Percentiles rank a stretch among this genome's conserved stretches.
These are phyloP conservation scores for Fusarium mundagurra DNA, from an alignment of 2,329 filamentous ascomycete genomes.

Conservation along the genomic window DNA sequence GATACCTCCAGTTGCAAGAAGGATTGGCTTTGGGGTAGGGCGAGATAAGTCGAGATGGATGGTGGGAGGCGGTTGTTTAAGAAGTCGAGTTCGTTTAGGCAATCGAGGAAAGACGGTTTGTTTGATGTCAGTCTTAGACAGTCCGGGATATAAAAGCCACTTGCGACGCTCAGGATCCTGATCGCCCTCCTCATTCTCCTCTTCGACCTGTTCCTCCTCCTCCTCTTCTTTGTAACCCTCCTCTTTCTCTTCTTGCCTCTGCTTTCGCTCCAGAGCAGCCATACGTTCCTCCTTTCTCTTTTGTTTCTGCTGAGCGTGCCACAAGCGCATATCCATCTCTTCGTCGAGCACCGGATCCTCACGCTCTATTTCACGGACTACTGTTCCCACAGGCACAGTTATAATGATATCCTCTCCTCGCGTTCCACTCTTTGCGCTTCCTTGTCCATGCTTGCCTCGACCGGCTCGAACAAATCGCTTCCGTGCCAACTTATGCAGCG, in stretches of 20 bases:
- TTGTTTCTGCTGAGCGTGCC: slow-evolving; percentile 47
- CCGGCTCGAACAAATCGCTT: slow-evolving; percentile 78
- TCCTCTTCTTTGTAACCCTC: slow-evolving; percentile 31
- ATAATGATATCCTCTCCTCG: slow-evolving; percentile 89
- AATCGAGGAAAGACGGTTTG: slow-evolving; percentile 61
- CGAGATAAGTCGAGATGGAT: slow-evolving; percentile 77
- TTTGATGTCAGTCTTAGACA: slow-evolving; percentile 74
- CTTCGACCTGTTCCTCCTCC: slow-evolving; percentile 29
- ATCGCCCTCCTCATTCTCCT: slow-evolving; percentile 53
- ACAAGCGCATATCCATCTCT: slow-evolving; percentile 48
- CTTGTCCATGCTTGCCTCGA: slow-evolving; percentile 80
- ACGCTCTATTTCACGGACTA: slow-evolving; percentile 83
- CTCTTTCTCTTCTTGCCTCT: slow-evolving; percentile 30
- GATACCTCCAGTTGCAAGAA: slow-evolving; percentile 87
- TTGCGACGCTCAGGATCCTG: slow-evolving; percentile 69
- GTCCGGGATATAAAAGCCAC: slow-evolving; percentile 87
- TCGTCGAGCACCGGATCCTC: slow-evolving; percentile 81
- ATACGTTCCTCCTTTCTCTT: slow-evolving; percentile 44
- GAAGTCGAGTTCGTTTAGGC: slow-evolving; percentile 61
- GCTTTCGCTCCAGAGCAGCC: slow-evolving; percentile 49
- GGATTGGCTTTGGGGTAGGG: slow-evolving; percentile 83
- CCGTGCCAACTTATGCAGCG: slow-evolving; percentile 88
- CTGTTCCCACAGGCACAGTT: slow-evolving; percentile 90
- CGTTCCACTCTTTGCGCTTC: slow-evolving; percentile 76
- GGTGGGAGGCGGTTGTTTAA: slow-evolving; percentile 76